Base-by-base conservation (phyloP, 2,329 filamentous ascomycete species). In the Periconia sp. region DNA sequence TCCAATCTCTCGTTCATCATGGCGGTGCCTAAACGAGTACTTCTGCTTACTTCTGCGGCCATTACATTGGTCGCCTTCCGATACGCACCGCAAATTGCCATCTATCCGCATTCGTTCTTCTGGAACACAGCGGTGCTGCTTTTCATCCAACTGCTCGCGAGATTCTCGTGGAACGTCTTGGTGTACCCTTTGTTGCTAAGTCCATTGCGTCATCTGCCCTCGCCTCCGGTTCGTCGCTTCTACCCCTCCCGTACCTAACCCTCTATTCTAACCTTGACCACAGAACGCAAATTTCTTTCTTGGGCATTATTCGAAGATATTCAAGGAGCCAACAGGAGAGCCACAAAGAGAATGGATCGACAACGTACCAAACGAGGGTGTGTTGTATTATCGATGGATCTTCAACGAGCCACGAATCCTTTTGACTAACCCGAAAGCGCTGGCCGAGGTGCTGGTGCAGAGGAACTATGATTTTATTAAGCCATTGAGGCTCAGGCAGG, bases 121-220 rank as follows among this genome's bases (percentile, higher is more conserved):
- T 67, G 67, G 36, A 77, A 74, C 5, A 66, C 70, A 3, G 5
- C 67, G 0, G 56, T 69, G n/a, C 43, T 79, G 3, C 78, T 73
- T 48, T 23, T 68, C 7, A 16, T 72, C 1, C 60, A 70, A 33
- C 56, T 73, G 17, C 28, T 70, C 3, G 39, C 59, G 1, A 72
- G 67, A 50, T 56, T 56, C 3, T 52, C 67, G 18, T 82, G 72
- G 66, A 60, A 41, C 4, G 57, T 80, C 0, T 36, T 84, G 8
- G 54, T 87, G 30, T 86, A 83, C 55, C 84, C 83, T 3, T 67
- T 73, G 23, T 80, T 75, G 46, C 70, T 86, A 46, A 83, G 77
- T 26, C 82, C 82, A 3, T 54, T 87, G 33, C 76, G 80, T 46
- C 69, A 82, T 55, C 60, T 87, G 22, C 83, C 83, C 4, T 68